Conservation (phyloP, 1,284 basidiomycete species). For the Hymenochaete sp. region DNA sequence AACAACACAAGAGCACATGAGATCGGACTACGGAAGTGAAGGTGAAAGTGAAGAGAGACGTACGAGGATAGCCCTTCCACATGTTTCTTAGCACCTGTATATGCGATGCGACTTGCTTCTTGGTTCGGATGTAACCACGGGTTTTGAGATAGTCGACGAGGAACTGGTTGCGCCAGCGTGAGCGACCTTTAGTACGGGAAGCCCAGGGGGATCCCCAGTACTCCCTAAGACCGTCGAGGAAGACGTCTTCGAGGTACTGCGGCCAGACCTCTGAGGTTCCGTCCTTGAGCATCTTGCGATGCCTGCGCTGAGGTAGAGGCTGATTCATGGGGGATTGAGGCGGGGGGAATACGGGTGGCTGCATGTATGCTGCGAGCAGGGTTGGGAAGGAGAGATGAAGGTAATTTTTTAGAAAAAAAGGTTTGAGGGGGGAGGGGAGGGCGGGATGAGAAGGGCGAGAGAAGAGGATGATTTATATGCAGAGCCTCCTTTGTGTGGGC, state of each 20-base stretch:
- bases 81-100: slow-evolving; percentile 76
- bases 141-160: slow-evolving; percentile 68
- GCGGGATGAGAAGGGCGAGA: slow-evolving; percentile 5
- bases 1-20: slow-evolving; percentile 13
- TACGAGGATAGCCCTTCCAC: slow-evolving; percentile 75
- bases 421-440: slow-evolving; percentile 3
- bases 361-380: slow-evolving; percentile 5
- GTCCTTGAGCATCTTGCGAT: slow-evolving; percentile 74
- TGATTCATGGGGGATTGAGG: too few species aligned
- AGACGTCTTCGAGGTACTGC: slow-evolving; percentile 60
- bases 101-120: slow-evolving; percentile 78
- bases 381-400: not conserved
- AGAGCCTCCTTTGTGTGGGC: too few species aligned
- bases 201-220: slow-evolving; percentile 76
- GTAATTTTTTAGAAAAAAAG: not conserved
- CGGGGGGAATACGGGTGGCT: not conserved
- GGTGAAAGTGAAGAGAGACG: slow-evolving; percentile 19
- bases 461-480: too few species aligned
- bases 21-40: slow-evolving; percentile 5
- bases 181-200: slow-evolving; percentile 65
- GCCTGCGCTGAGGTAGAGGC: slow-evolving; percentile 72
- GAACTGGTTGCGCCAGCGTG: slow-evolving; percentile 73
- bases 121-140: slow-evolving; percentile 56
- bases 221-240: slow-evolving; percentile 66
- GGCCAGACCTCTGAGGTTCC: slow-evolving; percentile 77